A percentile compares a stretch with the other conserved stretches of the same genome.
phyloP scores from a whole-genome alignment of 257 asterid genomes.

The Catharanthus roseus region DNA sequence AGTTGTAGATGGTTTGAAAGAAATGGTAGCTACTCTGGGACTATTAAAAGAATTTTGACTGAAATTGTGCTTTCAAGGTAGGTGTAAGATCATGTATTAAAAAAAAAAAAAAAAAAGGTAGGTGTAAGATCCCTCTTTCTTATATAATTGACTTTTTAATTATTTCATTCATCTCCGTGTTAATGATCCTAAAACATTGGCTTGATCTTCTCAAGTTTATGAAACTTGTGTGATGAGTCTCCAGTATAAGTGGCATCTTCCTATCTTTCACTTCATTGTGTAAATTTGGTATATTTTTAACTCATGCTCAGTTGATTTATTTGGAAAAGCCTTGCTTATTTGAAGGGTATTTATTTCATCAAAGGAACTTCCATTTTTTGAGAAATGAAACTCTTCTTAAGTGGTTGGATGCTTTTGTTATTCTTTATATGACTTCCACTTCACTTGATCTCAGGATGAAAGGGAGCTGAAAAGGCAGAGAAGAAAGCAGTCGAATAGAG shows the following conservation, averaged over 20 bases:
- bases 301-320: neutral
- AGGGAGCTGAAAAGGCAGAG: slow-evolving; percentile 82
- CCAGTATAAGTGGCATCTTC: neutral
- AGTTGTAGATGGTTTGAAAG: neutral
- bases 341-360: neutral
- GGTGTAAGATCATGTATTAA: neutral
- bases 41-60: neutral
- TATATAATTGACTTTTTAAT: neutral
- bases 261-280: neutral
- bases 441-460: slow-evolving; percentile 52
- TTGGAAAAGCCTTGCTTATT: too few species aligned
- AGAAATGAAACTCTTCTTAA: neutral
- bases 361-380: neutral
- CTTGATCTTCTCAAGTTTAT: too few species aligned
- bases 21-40: neutral
- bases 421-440: slow-evolving; percentile 8
- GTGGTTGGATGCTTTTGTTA: slow-evolving; percentile 6
- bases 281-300: neutral
- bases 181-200: too few species aligned
- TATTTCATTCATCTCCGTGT: neutral
- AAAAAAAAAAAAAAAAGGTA: too few species aligned
- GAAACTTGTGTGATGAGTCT: too few species aligned
- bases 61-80: neutral
- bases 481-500: slow-evolving; percentile 84
- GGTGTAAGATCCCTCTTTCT: neutral